Evolutionary conservation across 106 monocot species (phyloP).

Genomic region (Phalaenopsis equestris): DNA sequence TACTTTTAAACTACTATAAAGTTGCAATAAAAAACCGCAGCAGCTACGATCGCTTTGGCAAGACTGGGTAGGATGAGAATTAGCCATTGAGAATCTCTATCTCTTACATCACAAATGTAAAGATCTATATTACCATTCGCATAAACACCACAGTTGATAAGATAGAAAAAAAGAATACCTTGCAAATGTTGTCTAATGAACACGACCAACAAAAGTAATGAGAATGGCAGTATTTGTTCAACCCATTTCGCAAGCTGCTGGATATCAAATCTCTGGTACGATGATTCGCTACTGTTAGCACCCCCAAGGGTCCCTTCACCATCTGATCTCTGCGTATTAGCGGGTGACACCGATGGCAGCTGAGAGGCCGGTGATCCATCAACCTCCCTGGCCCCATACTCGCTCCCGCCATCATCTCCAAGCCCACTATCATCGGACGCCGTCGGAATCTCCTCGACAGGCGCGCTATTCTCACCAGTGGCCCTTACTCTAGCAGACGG

Average conservation of each 20-base stretch:
- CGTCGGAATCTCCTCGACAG: background rate
- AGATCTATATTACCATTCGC: background rate
- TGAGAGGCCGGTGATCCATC: conserved; percentile 10
- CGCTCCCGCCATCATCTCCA: conserved; percentile 6
- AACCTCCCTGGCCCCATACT: background rate
- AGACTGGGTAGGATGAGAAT: background rate
- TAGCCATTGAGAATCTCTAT: background rate
- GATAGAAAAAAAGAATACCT: conserved; percentile 30
- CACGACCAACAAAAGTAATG: conserved; percentile 75
- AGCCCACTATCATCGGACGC: conserved; percentile 7
- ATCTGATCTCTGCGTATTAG: conserved; percentile 12
- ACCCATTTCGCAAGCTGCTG: conserved; percentile 87
- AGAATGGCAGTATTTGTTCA: conserved; percentile 91
- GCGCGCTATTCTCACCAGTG: conserved; percentile 7
- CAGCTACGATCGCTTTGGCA: background rate
- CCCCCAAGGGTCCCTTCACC: conserved; percentile 22
- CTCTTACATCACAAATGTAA: background rate
- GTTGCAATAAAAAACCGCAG: background rate
- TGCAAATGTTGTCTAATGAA: conserved; percentile 96
- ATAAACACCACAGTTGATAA: background rate
- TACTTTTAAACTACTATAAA: background rate
- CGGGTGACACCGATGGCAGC: conserved; percentile 5
- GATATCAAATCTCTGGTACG: conserved; percentile 87
- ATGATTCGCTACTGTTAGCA: conserved; percentile 36
- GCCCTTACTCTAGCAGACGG: background rate